phyloP scores from a whole-genome alignment of 1,284 basidiomycete species.

The Coriolopsis trogii region DNA sequence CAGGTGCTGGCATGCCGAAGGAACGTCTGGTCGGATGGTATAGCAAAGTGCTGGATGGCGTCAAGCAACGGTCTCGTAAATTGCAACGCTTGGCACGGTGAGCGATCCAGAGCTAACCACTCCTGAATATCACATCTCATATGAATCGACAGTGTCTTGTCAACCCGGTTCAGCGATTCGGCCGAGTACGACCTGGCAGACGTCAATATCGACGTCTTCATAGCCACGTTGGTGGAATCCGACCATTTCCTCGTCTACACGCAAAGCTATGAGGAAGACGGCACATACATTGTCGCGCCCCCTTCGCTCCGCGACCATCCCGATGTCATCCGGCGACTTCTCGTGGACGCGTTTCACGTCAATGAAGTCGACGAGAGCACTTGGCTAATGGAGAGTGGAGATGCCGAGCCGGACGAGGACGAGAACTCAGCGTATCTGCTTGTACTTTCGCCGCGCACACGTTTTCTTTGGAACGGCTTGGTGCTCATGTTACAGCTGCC shows the following conservation, averaged over 20 bases:
- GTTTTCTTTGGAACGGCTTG: constrained; percentile 94
- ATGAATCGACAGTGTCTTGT: constrained; percentile 58
- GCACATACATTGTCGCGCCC: constrained; percentile 93
- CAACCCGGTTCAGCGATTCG: constrained; percentile 92
- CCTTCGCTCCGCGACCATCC: constrained; percentile 84
- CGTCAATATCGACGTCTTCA: constrained; percentile 80
- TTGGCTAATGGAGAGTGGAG: constrained; percentile 52
- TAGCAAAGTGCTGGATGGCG: constrained; percentile 91
- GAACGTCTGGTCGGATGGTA: constrained; percentile 91
- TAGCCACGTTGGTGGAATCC: constrained; percentile 80
- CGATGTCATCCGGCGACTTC: constrained; percentile 78
- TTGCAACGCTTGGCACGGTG: constrained; percentile 92
- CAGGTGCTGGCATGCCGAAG: constrained; percentile 60
- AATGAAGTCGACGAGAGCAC: constrained; percentile 65
- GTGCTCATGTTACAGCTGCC: constrained; percentile 77
- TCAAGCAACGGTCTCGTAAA: constrained; percentile 91
- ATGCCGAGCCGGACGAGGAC: constrained; percentile 51
- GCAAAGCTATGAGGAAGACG: constrained; percentile 85
- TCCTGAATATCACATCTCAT: too few relatives aligned
- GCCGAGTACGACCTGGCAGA: constrained; percentile 91
- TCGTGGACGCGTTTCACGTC: constrained; percentile 85
- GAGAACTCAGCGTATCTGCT: constrained; percentile 78
- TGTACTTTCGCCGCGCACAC: constrained; percentile 82
- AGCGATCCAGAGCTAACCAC: too few relatives aligned
- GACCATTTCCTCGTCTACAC: constrained; percentile 98